phyloP scores from a whole-genome alignment of 306 rosid species.

The Coriaria nepalensis region DNA sequence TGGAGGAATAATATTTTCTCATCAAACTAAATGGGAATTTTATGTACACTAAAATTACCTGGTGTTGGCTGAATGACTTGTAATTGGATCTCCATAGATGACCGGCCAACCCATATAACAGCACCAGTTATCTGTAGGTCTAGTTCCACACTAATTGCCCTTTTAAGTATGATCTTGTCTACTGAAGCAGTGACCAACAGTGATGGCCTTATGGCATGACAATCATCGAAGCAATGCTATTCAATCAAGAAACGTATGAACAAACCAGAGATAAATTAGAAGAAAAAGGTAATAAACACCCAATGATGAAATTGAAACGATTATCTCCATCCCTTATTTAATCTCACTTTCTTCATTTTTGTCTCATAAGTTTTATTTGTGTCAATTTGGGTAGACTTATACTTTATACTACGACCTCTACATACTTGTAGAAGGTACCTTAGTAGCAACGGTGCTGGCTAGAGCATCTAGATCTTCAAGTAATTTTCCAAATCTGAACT shows the following conservation, averaged over 20 bases:
- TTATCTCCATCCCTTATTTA: too few species aligned
- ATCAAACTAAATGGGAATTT: not conserved
- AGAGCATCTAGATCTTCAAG: conserved; percentile 93
- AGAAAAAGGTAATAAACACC: too few species aligned
- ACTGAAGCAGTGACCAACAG: conserved; percentile 86
- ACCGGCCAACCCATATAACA: conserved; percentile 88
- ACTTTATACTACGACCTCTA: not conserved
- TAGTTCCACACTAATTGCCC: conserved; percentile 62
- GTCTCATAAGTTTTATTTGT: not conserved
- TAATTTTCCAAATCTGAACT: conserved; percentile 74
- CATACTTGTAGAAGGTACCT: conserved; percentile 24
- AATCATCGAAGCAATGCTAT: conserved; percentile 80
- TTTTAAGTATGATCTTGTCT: conserved; percentile 81
- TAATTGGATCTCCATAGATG: conserved; percentile 83
- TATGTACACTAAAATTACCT: conserved; percentile 32
- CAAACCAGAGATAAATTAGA: not conserved
- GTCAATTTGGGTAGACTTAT: not conserved
- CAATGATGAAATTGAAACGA: too few species aligned
- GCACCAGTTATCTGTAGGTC: conserved; percentile 81
- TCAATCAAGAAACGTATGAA: conserved; percentile 15
- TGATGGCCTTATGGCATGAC: conserved; percentile 76
- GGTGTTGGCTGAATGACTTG: conserved; percentile 48
- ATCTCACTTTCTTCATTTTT: too few species aligned
- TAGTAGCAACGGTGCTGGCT: conserved; percentile 81
- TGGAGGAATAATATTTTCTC: not conserved